Conservation (phyloP, 768 basidiomycete genomes). For the Cystofilobasidium ferigula region DNA sequence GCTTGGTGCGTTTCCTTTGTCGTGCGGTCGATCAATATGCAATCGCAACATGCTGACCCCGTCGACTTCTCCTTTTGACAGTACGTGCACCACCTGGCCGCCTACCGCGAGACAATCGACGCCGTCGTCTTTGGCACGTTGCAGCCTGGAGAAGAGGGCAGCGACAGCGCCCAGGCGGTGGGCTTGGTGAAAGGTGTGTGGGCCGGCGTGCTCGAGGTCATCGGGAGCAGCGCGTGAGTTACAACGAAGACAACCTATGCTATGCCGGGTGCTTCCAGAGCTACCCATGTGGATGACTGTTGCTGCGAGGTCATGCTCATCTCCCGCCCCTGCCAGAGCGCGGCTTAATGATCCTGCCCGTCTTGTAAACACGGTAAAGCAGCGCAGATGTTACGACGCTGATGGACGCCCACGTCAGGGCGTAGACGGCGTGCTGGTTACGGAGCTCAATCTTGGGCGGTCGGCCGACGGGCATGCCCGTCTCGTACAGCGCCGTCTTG, state of each 20-base stretch:
- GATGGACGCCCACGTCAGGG: conserved; percentile 69
- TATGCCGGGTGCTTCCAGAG: too few species aligned
- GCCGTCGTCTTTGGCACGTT: conserved; percentile 21
- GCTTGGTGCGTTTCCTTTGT: conserved; percentile 48
- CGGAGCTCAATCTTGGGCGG: conserved; percentile 71
- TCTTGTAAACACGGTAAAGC: conserved; percentile 12
- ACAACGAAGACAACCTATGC: too few species aligned
- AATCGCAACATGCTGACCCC: background rate
- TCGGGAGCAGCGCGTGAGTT: background rate
- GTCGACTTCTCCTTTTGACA: background rate
- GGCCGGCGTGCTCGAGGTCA: conserved; percentile 23
- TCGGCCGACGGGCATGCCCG: conserved; percentile 77
- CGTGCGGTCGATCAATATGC: background rate
- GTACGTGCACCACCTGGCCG: conserved; percentile 24
- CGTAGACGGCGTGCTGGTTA: conserved; percentile 89
- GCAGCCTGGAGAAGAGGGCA: background rate
- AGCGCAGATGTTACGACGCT: conserved; percentile 13
- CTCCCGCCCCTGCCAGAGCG: conserved; percentile 7
- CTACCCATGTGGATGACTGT: background rate
- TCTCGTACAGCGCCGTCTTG: conserved; percentile 36
- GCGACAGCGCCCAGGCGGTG: conserved; percentile 5
- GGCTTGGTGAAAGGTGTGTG: conserved; percentile 18
- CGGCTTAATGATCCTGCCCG: conserved; percentile 11
- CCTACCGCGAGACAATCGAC: conserved; percentile 23
- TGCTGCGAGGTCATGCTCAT: too few species aligned